Evolutionary conservation across 1,139 yeast genomes (phyloP), one percentile per base, ranked within the genome.

Genomic region (Candida sp.): DNA sequence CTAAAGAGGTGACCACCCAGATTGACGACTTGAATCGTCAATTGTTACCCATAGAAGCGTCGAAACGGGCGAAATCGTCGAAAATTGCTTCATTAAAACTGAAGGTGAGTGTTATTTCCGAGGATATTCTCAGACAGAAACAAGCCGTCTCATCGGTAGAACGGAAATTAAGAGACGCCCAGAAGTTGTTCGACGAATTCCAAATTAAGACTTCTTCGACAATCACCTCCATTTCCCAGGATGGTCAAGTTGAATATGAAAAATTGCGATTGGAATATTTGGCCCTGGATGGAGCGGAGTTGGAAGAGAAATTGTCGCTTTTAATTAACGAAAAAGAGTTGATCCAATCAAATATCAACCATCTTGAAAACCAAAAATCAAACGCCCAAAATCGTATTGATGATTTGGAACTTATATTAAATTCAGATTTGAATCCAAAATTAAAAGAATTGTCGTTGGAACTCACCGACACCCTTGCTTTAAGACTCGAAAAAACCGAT

Each of bases 171-270:
- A 61, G 50, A 53, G 55, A 79, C 58, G 52, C 84, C 64, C 46
- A 69, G 64, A 48, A 67, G 57, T 49, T 77, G 77, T 51, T 70
- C 62, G 49, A 60, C 48, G 55, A 66, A 54, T 62, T 79, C 71
- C 64, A 81, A 70, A 56, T 66, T 53, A 47, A 64, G 53, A 46
- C 60, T 22, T 56, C 84, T 21, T 68, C 81, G 2, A 68, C 74
- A 0, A 40, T 36, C 9, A 35, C 42, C 5, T 35, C 39, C 21
- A 45, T 50, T 15, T 43, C 52, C n/a, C 36, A 45, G 4, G 80
- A 73, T 11, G 86, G 80, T 33, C 70, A 81, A 36, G 62, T 68
- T 23, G 84, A 83, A 43, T 90, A 89, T 57, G 84, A 83, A 40
- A 38, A 47, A 1, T 66, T 89, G 46, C 77, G 88, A 54, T 79